Base-by-base conservation (phyloP, 2,329 filamentous ascomycete genomes). In the Metarhizium anisopliae region DNA sequence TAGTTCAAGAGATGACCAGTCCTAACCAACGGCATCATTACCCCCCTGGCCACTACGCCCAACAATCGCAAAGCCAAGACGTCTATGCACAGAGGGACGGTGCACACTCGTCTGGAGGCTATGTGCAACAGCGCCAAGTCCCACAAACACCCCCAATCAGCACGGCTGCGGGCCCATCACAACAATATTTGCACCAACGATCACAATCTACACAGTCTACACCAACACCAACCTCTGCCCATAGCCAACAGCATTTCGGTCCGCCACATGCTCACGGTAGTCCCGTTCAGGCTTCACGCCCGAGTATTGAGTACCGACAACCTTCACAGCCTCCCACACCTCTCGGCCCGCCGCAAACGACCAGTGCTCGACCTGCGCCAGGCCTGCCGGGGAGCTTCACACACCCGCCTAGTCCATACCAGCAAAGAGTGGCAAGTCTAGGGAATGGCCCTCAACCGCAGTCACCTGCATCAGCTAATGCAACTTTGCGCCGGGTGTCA, bases 191-290 rank as follows among this genome's bases (percentile, higher is more conserved):
- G 51, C 77, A 78, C 55, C 75, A 76, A 58, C 70, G 81, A 62
- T 82, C 82, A 47, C 79, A 79, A 55, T 85, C 82, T 25, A 72
- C 77, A 6, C 79, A 84, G 55, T 84, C 82, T 13, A 78, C 76
- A 30, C 72, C 80, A 11, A 85, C 83, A 40, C 82, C 82, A n/a
- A 83, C 80, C 6, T 84, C 82, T 43, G 78, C 81, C 16, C 81
- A 84, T 50, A 80, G 78, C 63, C 81, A 84, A 66, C 78, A 78
- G 50, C 75, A 76, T 8, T 81, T 77, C 61, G 77, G 76, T 13
- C 67, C 71, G 55, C 73, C 77, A 32, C 81, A 78, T 59, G 68
- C 66, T 29, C 79, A 81, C 58, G 76, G 74, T 43, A 85, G 82
- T 61, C 82, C 82, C 51, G 67, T 78, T 47, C 67, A 72, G 47